Evolutionary conservation across 2,329 filamentous ascomycete genomes (phyloP), one percentile per base, ranked within the genome.

Genomic region (Colletotrichum zoysiae): DNA sequence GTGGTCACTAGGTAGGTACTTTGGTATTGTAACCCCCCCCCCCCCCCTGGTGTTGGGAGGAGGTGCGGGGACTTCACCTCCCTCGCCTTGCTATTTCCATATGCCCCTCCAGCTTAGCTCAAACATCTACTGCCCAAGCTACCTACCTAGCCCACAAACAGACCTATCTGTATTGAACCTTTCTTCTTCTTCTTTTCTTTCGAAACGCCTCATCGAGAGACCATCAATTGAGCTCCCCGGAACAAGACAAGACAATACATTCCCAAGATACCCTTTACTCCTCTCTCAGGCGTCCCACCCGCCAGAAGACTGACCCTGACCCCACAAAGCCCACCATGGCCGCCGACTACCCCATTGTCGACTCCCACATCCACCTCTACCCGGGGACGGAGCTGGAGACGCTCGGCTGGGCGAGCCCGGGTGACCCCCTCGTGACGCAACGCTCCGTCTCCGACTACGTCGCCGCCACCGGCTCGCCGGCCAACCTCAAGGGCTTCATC

Each of bases 361-460:
- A 98, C 85, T 92, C 94, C 50, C 95, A 98, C 85, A 92, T 98
- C 82, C 95, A 98, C 84, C 90, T 98, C 78, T 97, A 90, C 85
- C 93, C 94, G 56, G 81, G 85, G 57, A 87, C 88, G 65, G 92
- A 95, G 77, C 79, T 92, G 64, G 78, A 86, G 66, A 87, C 88
- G 50, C 88, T 97, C 74, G 83, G 88, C 70, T 97, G 94, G 95
- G 89, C 89, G 82, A 86, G 81, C 4, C 83, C 89, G 6, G 83
- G 85, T 58, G 82, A 87, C 77, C 86, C 89, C 5, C 85, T 97
- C 62, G 86, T 88, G 61, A 86, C 86, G 62, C 89, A 91, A 75
- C 89, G 91, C 80, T 91, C 91, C 1, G 78, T 93, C 60, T 80
- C 86, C 40, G 87, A 95, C 78, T 95, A 93, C 83, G 82, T 79